Evolutionary conservation across 768 basidiomycete species (phyloP).

Genomic region (Coprinopsis cinerea): DNA sequence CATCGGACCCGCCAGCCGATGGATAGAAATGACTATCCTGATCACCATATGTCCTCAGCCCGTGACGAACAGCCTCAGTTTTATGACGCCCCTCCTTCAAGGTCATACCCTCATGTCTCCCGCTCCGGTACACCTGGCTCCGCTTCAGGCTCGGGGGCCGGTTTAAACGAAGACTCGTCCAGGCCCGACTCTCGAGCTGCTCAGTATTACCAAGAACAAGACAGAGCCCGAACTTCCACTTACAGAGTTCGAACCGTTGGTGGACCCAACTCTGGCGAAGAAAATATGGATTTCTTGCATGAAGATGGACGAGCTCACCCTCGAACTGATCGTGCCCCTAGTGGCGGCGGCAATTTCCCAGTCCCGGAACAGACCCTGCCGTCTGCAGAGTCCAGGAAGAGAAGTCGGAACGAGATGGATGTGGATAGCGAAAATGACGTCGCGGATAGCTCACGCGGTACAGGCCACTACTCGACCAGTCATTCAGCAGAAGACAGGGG

Average conservation of each 20-base stretch:
- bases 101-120: conserved; percentile 35
- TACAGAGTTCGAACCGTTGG: conserved; percentile 49
- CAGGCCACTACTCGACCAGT: conserved; percentile 4
- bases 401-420: conserved; percentile 60
- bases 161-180: conserved; percentile 35
- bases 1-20: conserved; percentile 29
- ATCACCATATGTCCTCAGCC: conserved; percentile 22
- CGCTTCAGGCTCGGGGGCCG: conserved; percentile 36
- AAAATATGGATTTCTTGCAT: conserved; percentile 46
- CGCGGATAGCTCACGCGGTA: conserved; percentile 14
- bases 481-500: conserved; percentile 35
- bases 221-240: conserved; percentile 30
- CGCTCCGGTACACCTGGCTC: conserved; percentile 58
- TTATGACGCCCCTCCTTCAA: conserved; percentile 24
- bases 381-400: conserved; percentile 46
- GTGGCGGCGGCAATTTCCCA: conserved; percentile 22
- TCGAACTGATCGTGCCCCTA: conserved; percentile 19
- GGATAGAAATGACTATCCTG: conserved; percentile 25
- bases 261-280: conserved; percentile 30
- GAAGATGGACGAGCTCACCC: conserved; percentile 44
- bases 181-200: conserved; percentile 44
- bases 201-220: conserved; percentile 46
- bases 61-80: conserved; percentile 35
- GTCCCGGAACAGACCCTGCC: conserved; percentile 35
- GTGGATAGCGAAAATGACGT: conserved; percentile 50